Base-by-base conservation (phyloP, 495 filamentous ascomycete genomes). In the Hypoxylon lienhwacheense region DNA sequence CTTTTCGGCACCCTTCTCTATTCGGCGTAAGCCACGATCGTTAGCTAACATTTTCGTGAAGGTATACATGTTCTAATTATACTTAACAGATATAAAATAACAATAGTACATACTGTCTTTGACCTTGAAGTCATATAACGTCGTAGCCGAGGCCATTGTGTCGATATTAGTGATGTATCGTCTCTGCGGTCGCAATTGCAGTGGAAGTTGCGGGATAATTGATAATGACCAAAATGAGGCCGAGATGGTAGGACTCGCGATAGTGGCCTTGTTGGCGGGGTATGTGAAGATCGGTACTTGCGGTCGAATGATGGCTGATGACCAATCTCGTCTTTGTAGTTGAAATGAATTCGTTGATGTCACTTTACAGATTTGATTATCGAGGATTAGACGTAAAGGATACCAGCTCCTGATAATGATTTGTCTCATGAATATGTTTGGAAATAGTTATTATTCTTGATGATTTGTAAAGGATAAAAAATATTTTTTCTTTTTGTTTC, bases 121-220 rank as follows among this genome's bases (percentile, higher is more conserved):
- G 33, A 89, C 84, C 75, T 87, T 90, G 73, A 97, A 96, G 61
- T 96, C 90, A 75, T 87, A 96, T 73, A 98, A 90, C 47, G 73
- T 82, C 8, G 90, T 93, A 53, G 91, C 91, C 42, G 90, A 90
- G 32, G 92, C 73, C 92, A 96, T 98, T 61, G 70, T 85, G 14
- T 21, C 16, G 25, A 15, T 29, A 7, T 12, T 44, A 28, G 15
- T 44, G 37, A 40, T 36, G 14, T 44, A 32, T 25, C 17, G 31
- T 42, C 15, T 49, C 12, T 45, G 58, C 3, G n/a, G n/a, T n/a
- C n/a, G n/a, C n/a, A n/a, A n/a, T n/a, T n/a, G n/a, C n/a, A n/a
- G n/a, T n/a, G n/a, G n/a, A n/a, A 44, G 16, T 26, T 11, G 46
- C 16, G 42, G 35, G 46, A 31, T 40, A 51, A 55, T 37, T 14